A percentile compares a stretch with the other conserved stretches of the same genome.
Evolutionary conservation across 2,329 filamentous ascomycete genomes (phyloP).

Genomic region (Madurella mycetomatis): DNA sequence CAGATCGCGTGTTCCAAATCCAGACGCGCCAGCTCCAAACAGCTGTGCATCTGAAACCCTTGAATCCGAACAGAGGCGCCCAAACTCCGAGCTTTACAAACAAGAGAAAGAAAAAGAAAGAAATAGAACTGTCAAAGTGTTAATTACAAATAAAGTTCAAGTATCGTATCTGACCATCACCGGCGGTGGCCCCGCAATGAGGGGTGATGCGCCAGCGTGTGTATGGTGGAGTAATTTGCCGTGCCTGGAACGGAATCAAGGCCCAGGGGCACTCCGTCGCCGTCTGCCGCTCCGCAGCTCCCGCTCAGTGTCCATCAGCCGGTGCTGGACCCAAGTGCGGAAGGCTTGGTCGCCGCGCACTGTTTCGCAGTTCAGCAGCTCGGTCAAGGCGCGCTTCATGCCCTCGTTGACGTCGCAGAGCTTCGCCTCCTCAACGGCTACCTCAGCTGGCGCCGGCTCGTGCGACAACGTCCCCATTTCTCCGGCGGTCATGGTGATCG

Average conservation of each 20-base stretch:
- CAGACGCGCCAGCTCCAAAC: too few relatives aligned
- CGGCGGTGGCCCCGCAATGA: background rate
- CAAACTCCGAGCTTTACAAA: constrained; percentile 17
- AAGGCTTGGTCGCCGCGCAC: constrained; percentile 48
- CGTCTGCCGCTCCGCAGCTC: constrained; percentile 52
- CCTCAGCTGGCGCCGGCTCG: constrained; percentile 44
- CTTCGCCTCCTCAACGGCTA: constrained; percentile 49
- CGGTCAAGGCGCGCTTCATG: constrained; percentile 58
- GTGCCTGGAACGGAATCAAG: constrained; percentile 9
- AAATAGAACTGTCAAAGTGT: background rate
- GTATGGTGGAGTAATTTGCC: too few relatives aligned
- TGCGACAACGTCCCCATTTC: constrained; percentile 20
- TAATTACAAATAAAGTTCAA: constrained; percentile 8
- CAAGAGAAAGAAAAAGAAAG: background rate
- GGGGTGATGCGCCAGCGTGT: background rate
- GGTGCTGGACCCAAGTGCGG: constrained; percentile 55
- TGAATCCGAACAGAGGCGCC: background rate
- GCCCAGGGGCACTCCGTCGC: constrained; percentile 37
- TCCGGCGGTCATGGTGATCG: constrained; percentile 27
- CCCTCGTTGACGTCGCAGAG: constrained; percentile 55
- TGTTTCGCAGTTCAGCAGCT: constrained; percentile 56
- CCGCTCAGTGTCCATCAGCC: constrained; percentile 57
- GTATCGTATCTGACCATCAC: too few relatives aligned
- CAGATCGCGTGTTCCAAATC: too few relatives aligned
- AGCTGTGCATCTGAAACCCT: background rate